A percentile compares a stretch with the other conserved stretches of the same genome.
phyloP scores from a whole-genome alignment of 2,329 filamentous ascomycete genomes.

The Shiraia sp. region DNA sequence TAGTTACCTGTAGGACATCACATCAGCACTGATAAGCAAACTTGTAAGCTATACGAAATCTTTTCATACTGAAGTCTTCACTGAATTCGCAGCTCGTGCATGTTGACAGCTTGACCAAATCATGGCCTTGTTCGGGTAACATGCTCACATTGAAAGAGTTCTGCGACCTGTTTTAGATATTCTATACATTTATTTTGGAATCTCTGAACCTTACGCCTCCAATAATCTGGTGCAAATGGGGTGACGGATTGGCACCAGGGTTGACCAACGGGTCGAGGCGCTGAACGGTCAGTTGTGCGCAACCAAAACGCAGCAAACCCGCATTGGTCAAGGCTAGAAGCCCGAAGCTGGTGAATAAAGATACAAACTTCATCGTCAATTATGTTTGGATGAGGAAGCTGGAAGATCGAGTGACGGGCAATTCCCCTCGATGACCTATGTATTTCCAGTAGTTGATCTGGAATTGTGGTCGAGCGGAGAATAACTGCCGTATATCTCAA shows the following conservation, averaged over 20 bases:
- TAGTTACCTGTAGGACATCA: slow-evolving; percentile 31
- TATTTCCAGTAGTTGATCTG: no score
- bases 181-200: not conserved
- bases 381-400: no score
- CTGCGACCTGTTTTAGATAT: slow-evolving; percentile 7
- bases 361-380: slow-evolving; percentile 28
- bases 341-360: slow-evolving; percentile 18
- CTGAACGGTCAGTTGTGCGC: slow-evolving; percentile 29
- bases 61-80: slow-evolving; percentile 42
- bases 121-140: slow-evolving; percentile 30
- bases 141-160: slow-evolving; percentile 55
- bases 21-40: not conserved
- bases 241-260: slow-evolving; percentile 41
- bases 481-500: slow-evolving; percentile 7
- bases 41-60: not conserved
- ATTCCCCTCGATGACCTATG: no score
- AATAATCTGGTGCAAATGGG: slow-evolving; percentile 48
- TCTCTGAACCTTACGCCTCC: slow-evolving; percentile 38
- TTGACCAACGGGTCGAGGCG: slow-evolving; percentile 38
- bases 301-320: slow-evolving; percentile 31
- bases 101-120: slow-evolving; percentile 36
- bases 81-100: slow-evolving; percentile 52
- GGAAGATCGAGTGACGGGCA: no score
- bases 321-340: slow-evolving; percentile 23
- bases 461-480: no score